These are phyloP conservation scores for Boehmeria nivea DNA, from an alignment of 306 rosid genomes.

Conservation along the genomic window DNA sequence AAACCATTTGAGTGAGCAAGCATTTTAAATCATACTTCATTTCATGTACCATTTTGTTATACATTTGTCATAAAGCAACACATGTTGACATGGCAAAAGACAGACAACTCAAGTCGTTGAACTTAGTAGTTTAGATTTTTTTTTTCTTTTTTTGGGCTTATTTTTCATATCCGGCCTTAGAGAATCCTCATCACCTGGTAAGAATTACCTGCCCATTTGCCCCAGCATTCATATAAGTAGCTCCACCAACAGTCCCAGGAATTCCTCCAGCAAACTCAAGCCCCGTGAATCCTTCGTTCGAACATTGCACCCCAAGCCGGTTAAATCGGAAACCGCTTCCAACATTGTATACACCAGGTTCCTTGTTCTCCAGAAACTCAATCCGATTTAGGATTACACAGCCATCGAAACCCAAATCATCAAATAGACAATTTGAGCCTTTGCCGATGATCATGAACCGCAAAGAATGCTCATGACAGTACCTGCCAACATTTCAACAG, in stretches of 20 bases:
- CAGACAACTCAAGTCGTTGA: too few relatives aligned
- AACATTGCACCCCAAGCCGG: slow-evolving; percentile 20
- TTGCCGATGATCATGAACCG: slow-evolving; percentile 24
- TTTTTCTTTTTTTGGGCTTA: too few relatives aligned
- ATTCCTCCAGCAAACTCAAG: slow-evolving; percentile 34
- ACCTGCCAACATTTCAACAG: slow-evolving; percentile 15
- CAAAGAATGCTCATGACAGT: slow-evolving; percentile 23
- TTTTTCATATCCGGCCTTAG: too few relatives aligned
- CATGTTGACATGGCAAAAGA: too few relatives aligned
- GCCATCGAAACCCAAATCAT: slow-evolving; percentile 29
- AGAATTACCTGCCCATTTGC: slow-evolving; percentile 29
- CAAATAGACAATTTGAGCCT: slow-evolving; percentile 34
- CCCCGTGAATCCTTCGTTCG: slow-evolving; percentile 28
- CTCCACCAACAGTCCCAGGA: slow-evolving; percentile 35
- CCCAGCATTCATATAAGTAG: slow-evolving; percentile 31
- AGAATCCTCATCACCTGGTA: too few relatives aligned
- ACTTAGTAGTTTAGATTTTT: too few relatives aligned
- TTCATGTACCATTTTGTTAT: too few relatives aligned
- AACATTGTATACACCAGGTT: slow-evolving; percentile 19
- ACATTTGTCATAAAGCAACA: too few relatives aligned
- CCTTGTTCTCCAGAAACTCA: slow-evolving; percentile 21
- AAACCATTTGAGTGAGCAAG: too few relatives aligned
- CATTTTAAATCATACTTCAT: too few relatives aligned
- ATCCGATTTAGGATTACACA: slow-evolving; percentile 34
- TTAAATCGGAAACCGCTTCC: slow-evolving; percentile 32